These are phyloP conservation scores for Fomitiporia mediterranea DNA, from an alignment of 1,284 basidiomycete genomes.

Conservation along the genomic window DNA sequence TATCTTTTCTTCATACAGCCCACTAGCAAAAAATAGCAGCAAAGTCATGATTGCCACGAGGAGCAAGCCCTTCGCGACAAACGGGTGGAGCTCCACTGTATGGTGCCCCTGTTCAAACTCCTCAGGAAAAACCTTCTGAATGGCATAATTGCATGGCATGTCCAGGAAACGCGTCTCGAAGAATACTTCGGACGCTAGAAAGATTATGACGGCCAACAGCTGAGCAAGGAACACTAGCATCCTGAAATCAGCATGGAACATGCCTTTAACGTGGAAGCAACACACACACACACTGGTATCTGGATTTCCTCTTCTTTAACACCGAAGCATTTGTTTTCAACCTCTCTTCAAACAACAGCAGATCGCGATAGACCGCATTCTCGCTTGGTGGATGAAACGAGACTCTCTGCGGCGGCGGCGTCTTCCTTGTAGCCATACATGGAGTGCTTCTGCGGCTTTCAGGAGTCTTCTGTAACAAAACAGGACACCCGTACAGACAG, in stretches of 20 bases:
- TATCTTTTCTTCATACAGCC: slow-evolving; percentile 96
- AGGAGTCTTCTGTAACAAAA: not conserved
- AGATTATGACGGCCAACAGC: slow-evolving; percentile 61
- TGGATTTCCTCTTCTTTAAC: slow-evolving; percentile 74
- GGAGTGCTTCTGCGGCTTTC: not conserved
- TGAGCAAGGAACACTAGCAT: slow-evolving; percentile 70
- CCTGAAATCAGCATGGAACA: slow-evolving; percentile 1
- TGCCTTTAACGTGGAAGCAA: slow-evolving; percentile 5
- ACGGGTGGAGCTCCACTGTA: slow-evolving; percentile 54
- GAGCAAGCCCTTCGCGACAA: slow-evolving; percentile 69
- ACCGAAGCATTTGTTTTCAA: slow-evolving; percentile 89
- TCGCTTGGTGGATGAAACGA: slow-evolving; percentile 64
- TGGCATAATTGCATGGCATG: slow-evolving; percentile 53
- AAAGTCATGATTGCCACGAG: slow-evolving; percentile 88
- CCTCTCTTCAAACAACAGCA: slow-evolving; percentile 93
- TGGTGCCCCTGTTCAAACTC: slow-evolving; percentile 38
- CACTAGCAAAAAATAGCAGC: slow-evolving; percentile 93
- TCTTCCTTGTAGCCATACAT: slow-evolving; percentile 33
- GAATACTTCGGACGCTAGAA: slow-evolving; percentile 71
- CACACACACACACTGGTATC: slow-evolving; percentile 76
- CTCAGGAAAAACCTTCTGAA: slow-evolving; percentile 48
- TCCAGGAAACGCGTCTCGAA: slow-evolving; percentile 62
- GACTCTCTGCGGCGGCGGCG: slow-evolving; percentile 39
- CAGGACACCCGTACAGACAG: no score
- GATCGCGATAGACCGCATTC: slow-evolving; percentile 77